Evolutionary conservation across 129 eudicot species (phyloP).

Genomic region (carrot (Daucus carota)): DNA sequence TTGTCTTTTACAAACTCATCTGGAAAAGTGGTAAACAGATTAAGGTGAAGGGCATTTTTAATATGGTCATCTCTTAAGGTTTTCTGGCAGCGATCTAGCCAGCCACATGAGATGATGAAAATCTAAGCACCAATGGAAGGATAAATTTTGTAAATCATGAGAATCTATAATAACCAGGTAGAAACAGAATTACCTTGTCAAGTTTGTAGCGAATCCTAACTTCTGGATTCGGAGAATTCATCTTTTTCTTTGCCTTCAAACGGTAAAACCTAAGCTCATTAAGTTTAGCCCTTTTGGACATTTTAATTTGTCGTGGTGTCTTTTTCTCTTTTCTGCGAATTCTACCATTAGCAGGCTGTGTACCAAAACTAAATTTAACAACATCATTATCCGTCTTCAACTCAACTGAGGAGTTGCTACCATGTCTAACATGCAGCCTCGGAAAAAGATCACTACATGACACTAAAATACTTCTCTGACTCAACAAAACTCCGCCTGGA

Average conservation of each 20-base stretch:
- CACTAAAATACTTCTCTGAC: slow-evolving; percentile 11
- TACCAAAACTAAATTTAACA: slow-evolving; percentile 51
- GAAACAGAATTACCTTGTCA: slow-evolving; percentile 51
- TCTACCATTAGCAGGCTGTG: slow-evolving; percentile 21
- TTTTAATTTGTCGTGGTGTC: slow-evolving; percentile 18
- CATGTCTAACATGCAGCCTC: slow-evolving; percentile 35
- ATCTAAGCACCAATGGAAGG: background rate
- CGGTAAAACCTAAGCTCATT: slow-evolving; percentile 85
- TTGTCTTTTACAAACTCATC: background rate
- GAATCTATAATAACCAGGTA: slow-evolving; percentile 5
- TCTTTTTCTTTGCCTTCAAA: slow-evolving; percentile 86
- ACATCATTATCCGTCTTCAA: slow-evolving; percentile 47
- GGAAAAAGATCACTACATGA: slow-evolving; percentile 14
- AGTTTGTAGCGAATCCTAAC: slow-evolving; percentile 76
- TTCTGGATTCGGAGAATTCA: slow-evolving; percentile 94
- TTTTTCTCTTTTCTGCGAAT: slow-evolving; percentile 23
- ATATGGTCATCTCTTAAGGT: background rate
- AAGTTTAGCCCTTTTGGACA: slow-evolving; percentile 62
- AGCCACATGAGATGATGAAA: background rate
- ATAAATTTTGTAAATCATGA: background rate
- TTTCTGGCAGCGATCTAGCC: background rate
- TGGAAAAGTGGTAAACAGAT: background rate
- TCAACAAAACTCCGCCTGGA: background rate
- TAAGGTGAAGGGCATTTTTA: background rate
- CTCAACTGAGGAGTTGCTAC: slow-evolving; percentile 55